Percentiles rank a stretch among this genome's conserved stretches.
These are phyloP conservation scores for Baffinella frigidus DNA, from an alignment of 208 protist genomes.

Conservation along the genomic window DNA sequence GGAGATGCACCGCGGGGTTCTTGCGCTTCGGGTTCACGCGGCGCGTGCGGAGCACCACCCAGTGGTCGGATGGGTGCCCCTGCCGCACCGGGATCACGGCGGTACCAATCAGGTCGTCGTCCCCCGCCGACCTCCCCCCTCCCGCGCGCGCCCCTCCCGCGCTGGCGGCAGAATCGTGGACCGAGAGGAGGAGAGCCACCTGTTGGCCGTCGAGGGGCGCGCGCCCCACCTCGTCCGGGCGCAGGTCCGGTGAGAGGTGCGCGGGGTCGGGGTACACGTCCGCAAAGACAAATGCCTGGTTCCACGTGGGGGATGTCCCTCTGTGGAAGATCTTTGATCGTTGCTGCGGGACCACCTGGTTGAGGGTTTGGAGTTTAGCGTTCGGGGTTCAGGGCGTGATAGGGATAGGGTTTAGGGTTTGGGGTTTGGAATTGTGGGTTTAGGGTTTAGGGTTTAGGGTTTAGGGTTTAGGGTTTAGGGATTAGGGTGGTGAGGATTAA, in stretches of 20 bases:
- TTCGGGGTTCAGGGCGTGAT: too few relatives aligned
- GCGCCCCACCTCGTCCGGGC: too few relatives aligned
- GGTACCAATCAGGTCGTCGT: neutral
- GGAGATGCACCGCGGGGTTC: neutral
- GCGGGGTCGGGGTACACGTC: conserved; percentile 32
- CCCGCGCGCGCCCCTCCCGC: neutral
- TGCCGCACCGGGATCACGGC: neutral
- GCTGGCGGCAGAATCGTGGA: neutral
- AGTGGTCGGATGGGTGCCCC: neutral
- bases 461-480: too few relatives aligned
- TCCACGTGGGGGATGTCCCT: neutral
- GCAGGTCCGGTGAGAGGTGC: too few relatives aligned
- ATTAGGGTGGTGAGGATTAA: too few relatives aligned
- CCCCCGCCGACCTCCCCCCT: too few relatives aligned
- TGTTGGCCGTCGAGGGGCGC: neutral
- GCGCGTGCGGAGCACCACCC: neutral
- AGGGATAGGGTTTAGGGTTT: too few relatives aligned
- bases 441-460: too few relatives aligned
- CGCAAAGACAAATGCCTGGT: conserved; percentile 38
- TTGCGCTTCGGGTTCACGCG: neutral
- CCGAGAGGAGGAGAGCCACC: neutral
- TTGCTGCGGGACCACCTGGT: neutral
- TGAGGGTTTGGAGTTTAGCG: too few relatives aligned
- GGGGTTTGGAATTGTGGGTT: too few relatives aligned
- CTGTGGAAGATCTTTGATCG: neutral